phyloP scores from a whole-genome alignment of 371 early-diverging fungal species.

The Rhizomucor miehei region DNA sequence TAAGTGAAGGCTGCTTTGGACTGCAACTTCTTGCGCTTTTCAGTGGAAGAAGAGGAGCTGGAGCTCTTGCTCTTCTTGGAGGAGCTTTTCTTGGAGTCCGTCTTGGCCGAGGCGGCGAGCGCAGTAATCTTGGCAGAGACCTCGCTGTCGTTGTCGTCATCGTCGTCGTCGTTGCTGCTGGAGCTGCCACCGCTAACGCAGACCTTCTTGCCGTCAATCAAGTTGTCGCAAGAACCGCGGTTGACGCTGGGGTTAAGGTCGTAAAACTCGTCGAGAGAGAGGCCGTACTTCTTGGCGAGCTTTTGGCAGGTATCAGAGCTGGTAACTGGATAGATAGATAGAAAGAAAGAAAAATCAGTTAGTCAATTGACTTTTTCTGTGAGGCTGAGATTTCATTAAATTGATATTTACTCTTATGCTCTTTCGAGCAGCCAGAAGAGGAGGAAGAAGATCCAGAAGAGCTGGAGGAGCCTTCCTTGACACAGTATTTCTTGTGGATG shows the following conservation, averaged over 20 bases:
- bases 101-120: not conserved
- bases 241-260: slow-evolving; percentile 25
- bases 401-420: slow-evolving; percentile 12
- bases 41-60: slow-evolving; percentile 12
- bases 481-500: slow-evolving; percentile 41
- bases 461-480: slow-evolving; percentile 16
- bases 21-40: slow-evolving; percentile 39
- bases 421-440: slow-evolving; percentile 16
- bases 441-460: slow-evolving; percentile 6
- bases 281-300: slow-evolving; percentile 23
- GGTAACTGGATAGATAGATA: slow-evolving; percentile 18
- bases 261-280: slow-evolving; percentile 25
- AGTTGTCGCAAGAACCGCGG: slow-evolving; percentile 26
- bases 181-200: slow-evolving; percentile 16
- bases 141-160: not conserved
- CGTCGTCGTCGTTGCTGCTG: slow-evolving; percentile 1
- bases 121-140: slow-evolving; percentile 9
- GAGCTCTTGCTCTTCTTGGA: slow-evolving; percentile 19
- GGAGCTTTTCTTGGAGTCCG: slow-evolving; percentile 10
- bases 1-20: slow-evolving; percentile 39
- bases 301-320: slow-evolving; percentile 22
- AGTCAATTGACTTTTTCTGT: too few relatives aligned
- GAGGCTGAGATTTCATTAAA: too few relatives aligned
- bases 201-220: slow-evolving; percentile 23
- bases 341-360: not conserved